Conservation (phyloP, 805 yeast genomes). For the Candida loeiensis region DNA sequence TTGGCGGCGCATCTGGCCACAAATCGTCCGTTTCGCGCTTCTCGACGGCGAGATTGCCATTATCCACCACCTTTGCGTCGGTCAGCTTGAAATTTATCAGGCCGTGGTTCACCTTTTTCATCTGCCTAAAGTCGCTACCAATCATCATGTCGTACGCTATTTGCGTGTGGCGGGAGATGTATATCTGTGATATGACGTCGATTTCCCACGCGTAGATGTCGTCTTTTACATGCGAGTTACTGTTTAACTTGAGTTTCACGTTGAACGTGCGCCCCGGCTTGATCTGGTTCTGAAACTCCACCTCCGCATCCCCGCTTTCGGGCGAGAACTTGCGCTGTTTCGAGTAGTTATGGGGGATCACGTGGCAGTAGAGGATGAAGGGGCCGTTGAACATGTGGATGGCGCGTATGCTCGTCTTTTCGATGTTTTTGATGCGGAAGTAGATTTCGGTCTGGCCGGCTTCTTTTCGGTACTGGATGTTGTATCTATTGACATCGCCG, state of each 20-base stretch:
- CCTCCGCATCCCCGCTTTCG: constrained; percentile 22
- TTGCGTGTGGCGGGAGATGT: constrained; percentile 29
- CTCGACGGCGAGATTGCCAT: constrained; percentile 24
- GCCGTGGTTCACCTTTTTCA: constrained; percentile 33
- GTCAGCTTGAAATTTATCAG: constrained; percentile 7
- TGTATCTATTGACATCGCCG: constrained; percentile 39
- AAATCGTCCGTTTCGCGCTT: constrained; percentile 28
- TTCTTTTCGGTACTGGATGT: constrained; percentile 19
- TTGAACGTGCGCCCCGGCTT: constrained; percentile 72
- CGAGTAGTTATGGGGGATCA: constrained; percentile 35
- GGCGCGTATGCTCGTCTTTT: constrained; percentile 35
- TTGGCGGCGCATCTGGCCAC: constrained; percentile 29
- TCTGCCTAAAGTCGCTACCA: constrained; percentile 31
- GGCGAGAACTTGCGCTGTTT: constrained; percentile 24
- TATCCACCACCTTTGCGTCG: constrained; percentile 8
- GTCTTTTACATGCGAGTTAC: constrained; percentile 30
- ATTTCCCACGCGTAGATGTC: constrained; percentile 33
- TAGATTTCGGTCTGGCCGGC: constrained; percentile 18
- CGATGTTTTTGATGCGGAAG: constrained; percentile 39
- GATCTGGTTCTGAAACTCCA: constrained; percentile 39
- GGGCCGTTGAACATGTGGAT: constrained; percentile 43
- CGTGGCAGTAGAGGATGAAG: constrained; percentile 42
- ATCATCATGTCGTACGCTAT: constrained; percentile 35
- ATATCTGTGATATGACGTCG: constrained; percentile 41
- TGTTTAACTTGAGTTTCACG: constrained; percentile 49